phyloP scores from a whole-genome alignment of 805 yeast species.

The Zygoascus tannicola region DNA sequence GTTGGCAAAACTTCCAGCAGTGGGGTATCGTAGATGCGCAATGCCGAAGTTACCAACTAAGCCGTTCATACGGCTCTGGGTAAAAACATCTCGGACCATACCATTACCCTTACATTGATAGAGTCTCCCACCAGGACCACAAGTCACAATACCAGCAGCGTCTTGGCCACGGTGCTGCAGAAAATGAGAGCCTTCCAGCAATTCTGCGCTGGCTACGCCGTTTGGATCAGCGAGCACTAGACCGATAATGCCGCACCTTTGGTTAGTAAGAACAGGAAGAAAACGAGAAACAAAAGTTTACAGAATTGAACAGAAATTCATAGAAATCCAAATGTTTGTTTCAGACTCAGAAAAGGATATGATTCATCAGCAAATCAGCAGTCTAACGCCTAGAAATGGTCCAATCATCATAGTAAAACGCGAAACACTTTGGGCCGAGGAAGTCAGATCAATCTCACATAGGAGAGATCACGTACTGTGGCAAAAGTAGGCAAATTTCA shows the following conservation, averaged over 20 bases:
- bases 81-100: slow-evolving; percentile 96
- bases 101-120: slow-evolving; percentile 99
- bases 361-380: slow-evolving; percentile 12
- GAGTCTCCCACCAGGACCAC: slow-evolving; percentile 86
- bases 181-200: slow-evolving; percentile 85
- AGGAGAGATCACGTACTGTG: too few species aligned
- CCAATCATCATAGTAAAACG: slow-evolving; percentile 16
- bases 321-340: too few species aligned
- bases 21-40: slow-evolving; percentile 90
- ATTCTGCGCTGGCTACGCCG: slow-evolving; percentile 73
- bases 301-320: background rate
- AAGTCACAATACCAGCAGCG: slow-evolving; percentile 98
- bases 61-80: slow-evolving; percentile 65
- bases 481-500: too few species aligned
- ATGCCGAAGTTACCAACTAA: slow-evolving; percentile 92
- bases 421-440: too few species aligned
- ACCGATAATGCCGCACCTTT: slow-evolving; percentile 94
- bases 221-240: slow-evolving; percentile 69
- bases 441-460: too few species aligned
- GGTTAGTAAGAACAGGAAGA: background rate
- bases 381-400: slow-evolving; percentile 20
- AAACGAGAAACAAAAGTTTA: background rate
- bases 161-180: slow-evolving; percentile 98
- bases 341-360: background rate
- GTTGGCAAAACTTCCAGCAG: slow-evolving; percentile 93